Conservation (phyloP, 441 rosid genomes). For the Macaranga tanarius region DNA sequence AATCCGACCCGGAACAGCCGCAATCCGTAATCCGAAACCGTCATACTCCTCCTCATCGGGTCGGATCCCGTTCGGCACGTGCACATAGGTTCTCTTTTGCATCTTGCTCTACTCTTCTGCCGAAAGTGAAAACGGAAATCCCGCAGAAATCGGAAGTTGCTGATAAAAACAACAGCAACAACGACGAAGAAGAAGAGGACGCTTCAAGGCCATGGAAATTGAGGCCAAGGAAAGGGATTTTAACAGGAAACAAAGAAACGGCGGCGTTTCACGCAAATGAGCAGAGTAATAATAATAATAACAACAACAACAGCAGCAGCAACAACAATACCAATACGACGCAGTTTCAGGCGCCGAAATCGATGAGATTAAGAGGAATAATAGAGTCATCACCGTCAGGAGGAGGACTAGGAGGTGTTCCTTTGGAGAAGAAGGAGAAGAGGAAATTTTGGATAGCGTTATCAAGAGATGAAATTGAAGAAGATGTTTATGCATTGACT, state of each 20-base stretch:
- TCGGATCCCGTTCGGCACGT: constrained; percentile 66
- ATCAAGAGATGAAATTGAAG: constrained; percentile 83
- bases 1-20: constrained; percentile 19
- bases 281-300: constrained; percentile 8
- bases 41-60: constrained; percentile 34
- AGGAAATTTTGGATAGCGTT: constrained; percentile 70
- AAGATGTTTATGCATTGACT: constrained; percentile 75
- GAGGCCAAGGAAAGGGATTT: constrained; percentile 61
- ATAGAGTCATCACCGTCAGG: constrained; percentile 43
- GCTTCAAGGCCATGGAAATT: constrained; percentile 75
- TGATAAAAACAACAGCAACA: constrained; percentile 19
- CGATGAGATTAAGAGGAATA: constrained; percentile 58
- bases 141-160: constrained; percentile 15
- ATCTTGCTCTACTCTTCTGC: constrained; percentile 31
- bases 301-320: too few species aligned
- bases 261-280: constrained; percentile 22
- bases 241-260: constrained; percentile 1
- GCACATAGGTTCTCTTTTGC: constrained; percentile 46
- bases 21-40: constrained; percentile 9
- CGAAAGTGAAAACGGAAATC: constrained; percentile 22
- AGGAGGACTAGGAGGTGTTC: constrained; percentile 40
- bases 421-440: constrained; percentile 57
- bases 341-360: constrained; percentile 43
- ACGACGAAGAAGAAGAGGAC: constrained; percentile 29
- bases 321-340: constrained; percentile 26